Conservation (phyloP, 805 yeast species). For the Schizosaccharomyces cryophilus region DNA sequence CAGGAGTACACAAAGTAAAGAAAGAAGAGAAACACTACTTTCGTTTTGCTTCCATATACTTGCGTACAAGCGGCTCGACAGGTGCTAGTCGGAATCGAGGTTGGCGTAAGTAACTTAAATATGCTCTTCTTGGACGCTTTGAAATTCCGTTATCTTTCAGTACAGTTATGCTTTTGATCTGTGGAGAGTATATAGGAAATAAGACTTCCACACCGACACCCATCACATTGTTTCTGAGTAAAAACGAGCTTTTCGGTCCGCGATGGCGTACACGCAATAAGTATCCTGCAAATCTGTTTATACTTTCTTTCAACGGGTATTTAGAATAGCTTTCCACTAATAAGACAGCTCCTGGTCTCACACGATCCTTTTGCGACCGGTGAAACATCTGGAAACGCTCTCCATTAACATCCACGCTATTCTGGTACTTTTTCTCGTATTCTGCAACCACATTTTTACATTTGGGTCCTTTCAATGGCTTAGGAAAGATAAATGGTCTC, state of each 20-base stretch:
- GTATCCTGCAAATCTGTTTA: conserved; percentile 1
- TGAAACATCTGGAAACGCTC: background rate
- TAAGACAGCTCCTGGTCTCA: conserved; percentile 2
- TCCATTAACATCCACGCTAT: background rate
- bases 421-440: background rate
- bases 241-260: background rate
- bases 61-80: background rate
- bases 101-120: conserved; percentile 1
- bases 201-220: background rate
- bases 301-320: background rate
- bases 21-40: too few species aligned
- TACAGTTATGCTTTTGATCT: background rate
- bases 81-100: background rate
- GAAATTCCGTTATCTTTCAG: background rate
- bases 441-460: background rate
- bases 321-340: conserved; percentile 1
- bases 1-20: too few species aligned
- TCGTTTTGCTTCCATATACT: background rate
- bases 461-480: background rate
- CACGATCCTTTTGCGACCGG: background rate
- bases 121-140: conserved; percentile 2
- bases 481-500: background rate
- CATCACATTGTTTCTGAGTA: background rate
- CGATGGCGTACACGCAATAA: background rate
- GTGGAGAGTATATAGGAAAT: background rate